Conservation (phyloP, 352 stramenopile genomes). For the Phytopythium boreale region DNA sequence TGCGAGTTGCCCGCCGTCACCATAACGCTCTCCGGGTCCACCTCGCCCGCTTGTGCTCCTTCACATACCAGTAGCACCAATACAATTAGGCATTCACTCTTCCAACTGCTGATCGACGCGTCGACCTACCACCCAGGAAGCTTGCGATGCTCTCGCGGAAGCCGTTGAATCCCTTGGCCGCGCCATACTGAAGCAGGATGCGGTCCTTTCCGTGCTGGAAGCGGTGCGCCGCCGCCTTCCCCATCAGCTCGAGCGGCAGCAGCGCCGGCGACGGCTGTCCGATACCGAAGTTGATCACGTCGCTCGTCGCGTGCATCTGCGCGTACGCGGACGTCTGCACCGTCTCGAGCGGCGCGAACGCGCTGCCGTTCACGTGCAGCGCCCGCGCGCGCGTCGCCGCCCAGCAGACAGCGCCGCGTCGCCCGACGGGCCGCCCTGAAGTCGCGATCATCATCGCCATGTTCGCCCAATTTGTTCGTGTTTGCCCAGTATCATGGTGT, state of each 20-base stretch:
- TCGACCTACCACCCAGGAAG: slow-evolving; percentile 42
- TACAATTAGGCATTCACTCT: background rate
- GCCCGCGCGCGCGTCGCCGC: background rate
- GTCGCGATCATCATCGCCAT: background rate
- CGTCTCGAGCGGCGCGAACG: slow-evolving; percentile 15
- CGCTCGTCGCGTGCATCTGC: slow-evolving; percentile 55
- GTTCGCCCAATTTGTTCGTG: background rate
- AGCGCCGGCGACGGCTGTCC: slow-evolving; percentile 77
- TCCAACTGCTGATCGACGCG: background rate
- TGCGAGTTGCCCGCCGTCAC: slow-evolving; percentile 91
- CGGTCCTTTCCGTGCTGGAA: slow-evolving; percentile 55
- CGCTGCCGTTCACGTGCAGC: slow-evolving; percentile 6
- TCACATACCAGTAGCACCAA: background rate
- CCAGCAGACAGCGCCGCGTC: background rate
- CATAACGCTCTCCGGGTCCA: slow-evolving; percentile 66
- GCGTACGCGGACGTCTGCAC: slow-evolving; percentile 67
- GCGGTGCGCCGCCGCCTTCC: slow-evolving; percentile 35
- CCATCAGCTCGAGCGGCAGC: slow-evolving; percentile 68
- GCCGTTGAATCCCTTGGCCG: slow-evolving; percentile 58
- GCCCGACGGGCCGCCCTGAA: background rate
- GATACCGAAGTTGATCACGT: slow-evolving; percentile 84
- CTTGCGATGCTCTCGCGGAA: slow-evolving; percentile 66
- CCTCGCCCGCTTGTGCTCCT: slow-evolving; percentile 19
- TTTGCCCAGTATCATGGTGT: no score
- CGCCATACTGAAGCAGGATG: slow-evolving; percentile 71